phyloP scores from a whole-genome alignment of 1,284 basidiomycete genomes.

The Ceratobasidium sp. region DNA sequence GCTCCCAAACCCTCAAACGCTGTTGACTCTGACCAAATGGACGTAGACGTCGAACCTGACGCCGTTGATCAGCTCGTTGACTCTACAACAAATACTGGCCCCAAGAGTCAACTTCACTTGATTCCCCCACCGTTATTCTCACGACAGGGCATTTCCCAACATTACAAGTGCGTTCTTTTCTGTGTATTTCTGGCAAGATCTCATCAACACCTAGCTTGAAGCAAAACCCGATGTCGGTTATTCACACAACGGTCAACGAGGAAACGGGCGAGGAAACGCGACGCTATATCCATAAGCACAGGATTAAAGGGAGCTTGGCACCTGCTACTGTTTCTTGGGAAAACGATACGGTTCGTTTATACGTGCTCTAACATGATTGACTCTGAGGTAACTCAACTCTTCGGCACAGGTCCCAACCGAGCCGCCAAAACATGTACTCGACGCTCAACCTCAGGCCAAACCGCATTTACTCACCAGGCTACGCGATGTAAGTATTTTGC shows the following conservation, averaged over 20 bases:
- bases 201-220: conserved; percentile 68
- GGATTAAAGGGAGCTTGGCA: conserved; percentile 81
- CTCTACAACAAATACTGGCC: conserved; percentile 14
- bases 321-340: conserved; percentile 69
- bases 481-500: conserved; percentile 64
- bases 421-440: conserved; percentile 36
- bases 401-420: conserved; percentile 23
- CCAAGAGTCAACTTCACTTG: conserved; percentile 62
- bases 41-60: conserved; percentile 8
- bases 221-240: conserved; percentile 75
- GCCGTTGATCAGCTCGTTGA: background rate
- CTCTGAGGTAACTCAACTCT: background rate
- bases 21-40: background rate
- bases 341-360: conserved; percentile 36
- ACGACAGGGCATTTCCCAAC: conserved; percentile 76
- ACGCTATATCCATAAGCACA: conserved; percentile 78
- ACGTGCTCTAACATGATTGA: background rate
- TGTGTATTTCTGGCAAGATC: background rate
- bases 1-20: background rate
- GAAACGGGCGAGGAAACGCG: conserved; percentile 83
- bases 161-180: conserved; percentile 70
- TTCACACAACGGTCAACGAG: conserved; percentile 70
- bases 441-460: conserved; percentile 61
- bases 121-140: conserved; percentile 88
- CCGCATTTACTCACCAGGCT: conserved; percentile 67